phyloP scores from a whole-genome alignment of 1,139 yeast species.

The Yamadazyma conglobata region DNA sequence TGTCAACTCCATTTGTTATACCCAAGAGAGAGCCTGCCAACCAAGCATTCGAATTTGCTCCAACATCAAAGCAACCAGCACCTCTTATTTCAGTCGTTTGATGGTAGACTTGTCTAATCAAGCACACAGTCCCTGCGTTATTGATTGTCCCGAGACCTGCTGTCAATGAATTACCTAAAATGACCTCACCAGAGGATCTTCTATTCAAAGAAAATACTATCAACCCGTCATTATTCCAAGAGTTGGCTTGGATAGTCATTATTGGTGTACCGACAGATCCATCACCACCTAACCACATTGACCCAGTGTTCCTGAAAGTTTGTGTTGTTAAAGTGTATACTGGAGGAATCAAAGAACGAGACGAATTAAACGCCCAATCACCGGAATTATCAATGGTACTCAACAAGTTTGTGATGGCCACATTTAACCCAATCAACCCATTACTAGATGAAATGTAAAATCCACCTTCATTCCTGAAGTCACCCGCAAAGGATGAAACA shows the following conservation, averaged over 20 bases:
- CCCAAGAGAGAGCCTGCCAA: constrained; percentile 15
- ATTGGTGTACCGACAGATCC: constrained; percentile 6
- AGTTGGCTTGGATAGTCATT: constrained; percentile 9
- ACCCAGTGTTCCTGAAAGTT: constrained; percentile 15
- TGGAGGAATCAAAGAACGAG: constrained; percentile 16
- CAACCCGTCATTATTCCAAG: constrained; percentile 26
- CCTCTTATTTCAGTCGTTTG: constrained; percentile 24
- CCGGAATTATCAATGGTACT: constrained; percentile 20
- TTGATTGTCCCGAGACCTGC: constrained; percentile 13
- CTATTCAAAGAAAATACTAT: constrained; percentile 20
- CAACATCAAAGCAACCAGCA: constrained; percentile 24
- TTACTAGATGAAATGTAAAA: constrained; percentile 17
- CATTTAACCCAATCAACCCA: constrained; percentile 6
- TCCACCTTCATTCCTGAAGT: constrained; percentile 21
- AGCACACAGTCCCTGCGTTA: constrained; percentile 27
- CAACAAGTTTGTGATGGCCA: constrained; percentile 3
- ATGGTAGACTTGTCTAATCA: constrained; percentile 17
- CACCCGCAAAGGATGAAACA: constrained; percentile 20
- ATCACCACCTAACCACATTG: constrained; percentile 9
- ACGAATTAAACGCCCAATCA: constrained; percentile 19
- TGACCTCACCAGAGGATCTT: constrained; percentile 14
- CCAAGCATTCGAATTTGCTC: constrained; percentile 18
- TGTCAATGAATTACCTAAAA: constrained; percentile 18
- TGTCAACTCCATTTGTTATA: constrained; percentile 8
- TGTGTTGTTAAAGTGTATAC: constrained; percentile 18